These are phyloP conservation scores for Dentipellis fragilis DNA, from an alignment of 768 basidiomycete genomes.

Conservation along the genomic window DNA sequence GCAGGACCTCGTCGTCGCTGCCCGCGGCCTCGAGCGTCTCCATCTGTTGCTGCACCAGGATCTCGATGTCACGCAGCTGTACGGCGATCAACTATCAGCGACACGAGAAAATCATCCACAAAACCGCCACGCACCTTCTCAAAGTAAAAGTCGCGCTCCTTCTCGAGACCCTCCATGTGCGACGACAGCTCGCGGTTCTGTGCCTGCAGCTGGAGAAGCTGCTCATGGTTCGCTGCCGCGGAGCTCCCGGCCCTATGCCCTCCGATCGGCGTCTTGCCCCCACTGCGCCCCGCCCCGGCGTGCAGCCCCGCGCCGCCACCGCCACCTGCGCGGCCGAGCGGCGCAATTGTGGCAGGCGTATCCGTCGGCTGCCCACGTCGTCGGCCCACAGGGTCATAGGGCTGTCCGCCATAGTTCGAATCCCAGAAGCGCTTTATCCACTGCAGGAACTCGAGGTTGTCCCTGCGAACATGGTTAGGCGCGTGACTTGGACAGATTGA, in stretches of 20 bases:
- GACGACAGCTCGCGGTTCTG: conserved; percentile 76
- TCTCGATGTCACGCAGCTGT: conserved; percentile 95
- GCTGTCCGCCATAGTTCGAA: conserved; percentile 75
- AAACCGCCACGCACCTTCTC: conserved; percentile 58
- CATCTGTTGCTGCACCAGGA: conserved; percentile 74
- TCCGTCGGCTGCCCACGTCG: conserved; percentile 72
- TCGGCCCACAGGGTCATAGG: conserved; percentile 78
- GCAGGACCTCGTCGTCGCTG: conserved; percentile 50
- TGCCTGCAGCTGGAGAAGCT: conserved; percentile 53
- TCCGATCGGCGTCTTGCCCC: conserved; percentile 64
- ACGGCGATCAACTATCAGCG: not conserved
- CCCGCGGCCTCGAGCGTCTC: conserved; percentile 50
- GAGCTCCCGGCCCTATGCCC: conserved; percentile 49
- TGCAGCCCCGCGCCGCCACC: conserved; percentile 22
- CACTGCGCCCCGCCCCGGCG: conserved; percentile 33
- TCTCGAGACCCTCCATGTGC: conserved; percentile 87
- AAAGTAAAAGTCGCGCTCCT: conserved; percentile 98
- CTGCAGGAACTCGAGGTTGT: conserved; percentile 97
- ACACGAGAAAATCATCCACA: conserved; percentile 2
- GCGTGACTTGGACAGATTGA: not conserved
- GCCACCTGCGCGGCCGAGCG: conserved; percentile 34
- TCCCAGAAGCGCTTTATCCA: conserved; percentile 98
- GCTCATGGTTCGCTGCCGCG: conserved; percentile 57
- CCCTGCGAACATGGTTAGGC: conserved; percentile 33
- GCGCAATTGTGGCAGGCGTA: conserved; percentile 69